Conservation (phyloP, 371 early-diverging fungal species). For the Zancudomyces culisetae region DNA sequence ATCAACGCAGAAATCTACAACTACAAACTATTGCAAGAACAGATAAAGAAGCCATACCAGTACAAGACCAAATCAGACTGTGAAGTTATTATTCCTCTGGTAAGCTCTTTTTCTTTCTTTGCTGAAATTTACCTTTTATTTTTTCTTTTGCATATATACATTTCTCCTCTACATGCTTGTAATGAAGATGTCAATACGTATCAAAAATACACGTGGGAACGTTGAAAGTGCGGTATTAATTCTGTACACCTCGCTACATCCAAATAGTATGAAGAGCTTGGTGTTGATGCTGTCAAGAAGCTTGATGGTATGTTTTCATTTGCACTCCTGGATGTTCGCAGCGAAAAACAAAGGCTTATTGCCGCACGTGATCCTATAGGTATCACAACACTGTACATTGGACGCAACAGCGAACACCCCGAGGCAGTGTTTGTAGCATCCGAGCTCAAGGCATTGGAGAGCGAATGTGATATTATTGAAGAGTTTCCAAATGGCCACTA, state of each 20-base stretch:
- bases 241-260: too few relatives aligned
- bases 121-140: background rate
- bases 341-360: constrained; percentile 42
- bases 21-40: constrained; percentile 63
- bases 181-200: too few relatives aligned
- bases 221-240: too few relatives aligned
- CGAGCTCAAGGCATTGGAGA: constrained; percentile 84
- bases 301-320: constrained; percentile 94
- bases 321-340: constrained; percentile 68
- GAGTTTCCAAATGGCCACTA: constrained; percentile 91
- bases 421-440: constrained; percentile 78
- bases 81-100: constrained; percentile 84
- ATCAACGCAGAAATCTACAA: constrained; percentile 98
- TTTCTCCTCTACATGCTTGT: background rate
- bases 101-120: constrained; percentile 21
- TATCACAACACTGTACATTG: constrained; percentile 90
- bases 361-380: constrained; percentile 93
- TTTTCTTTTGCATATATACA: background rate
- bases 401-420: constrained; percentile 61
- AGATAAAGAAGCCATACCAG: constrained; percentile 37
- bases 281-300: constrained; percentile 47
- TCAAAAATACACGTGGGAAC: too few relatives aligned
- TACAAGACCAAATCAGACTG: constrained; percentile 94
- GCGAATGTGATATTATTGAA: constrained; percentile 83
- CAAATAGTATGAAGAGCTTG: constrained; percentile 66